Conservation (phyloP, 331 rosid species). For the Acacia concinna region DNA sequence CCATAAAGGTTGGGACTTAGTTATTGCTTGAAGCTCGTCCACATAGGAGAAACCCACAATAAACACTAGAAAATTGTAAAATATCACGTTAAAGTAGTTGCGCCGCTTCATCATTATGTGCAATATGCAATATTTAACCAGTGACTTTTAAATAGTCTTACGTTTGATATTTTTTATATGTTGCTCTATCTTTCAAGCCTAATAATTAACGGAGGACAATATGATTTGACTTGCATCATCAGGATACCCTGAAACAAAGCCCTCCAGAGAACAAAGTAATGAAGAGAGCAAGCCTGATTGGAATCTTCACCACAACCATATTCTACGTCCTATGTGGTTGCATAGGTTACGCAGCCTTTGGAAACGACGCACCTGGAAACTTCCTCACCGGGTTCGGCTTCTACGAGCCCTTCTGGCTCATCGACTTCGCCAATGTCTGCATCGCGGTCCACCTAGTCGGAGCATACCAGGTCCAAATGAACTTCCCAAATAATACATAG, state of each 20-base stretch:
- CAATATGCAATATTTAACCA: background rate
- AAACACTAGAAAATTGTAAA: background rate
- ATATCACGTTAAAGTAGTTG: background rate
- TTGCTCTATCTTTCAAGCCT: constrained; percentile 2
- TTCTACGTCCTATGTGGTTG: constrained; percentile 86
- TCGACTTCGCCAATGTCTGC: constrained; percentile 85
- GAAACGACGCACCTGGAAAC: constrained; percentile 91
- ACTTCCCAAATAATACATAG: no score
- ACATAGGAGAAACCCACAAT: background rate
- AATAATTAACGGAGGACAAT: background rate
- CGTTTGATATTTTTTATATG: no score
- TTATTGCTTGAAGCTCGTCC: background rate
- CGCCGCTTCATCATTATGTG: background rate
- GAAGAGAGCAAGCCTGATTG: constrained; percentile 79
- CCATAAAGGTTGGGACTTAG: background rate
- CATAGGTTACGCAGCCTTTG: constrained; percentile 93
- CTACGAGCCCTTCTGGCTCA: constrained; percentile 96
- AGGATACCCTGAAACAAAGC: constrained; percentile 86
- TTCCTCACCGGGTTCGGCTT: constrained; percentile 98
- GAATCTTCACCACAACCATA: constrained; percentile 79
- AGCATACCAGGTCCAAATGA: constrained; percentile 95
- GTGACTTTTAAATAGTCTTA: no score
- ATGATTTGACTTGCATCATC: constrained; percentile 11
- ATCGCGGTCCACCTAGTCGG: constrained; percentile 83
- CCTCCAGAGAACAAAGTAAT: constrained; percentile 85